Base-by-base conservation (phyloP, 768 basidiomycete species). In the Mycena galopus region DNA sequence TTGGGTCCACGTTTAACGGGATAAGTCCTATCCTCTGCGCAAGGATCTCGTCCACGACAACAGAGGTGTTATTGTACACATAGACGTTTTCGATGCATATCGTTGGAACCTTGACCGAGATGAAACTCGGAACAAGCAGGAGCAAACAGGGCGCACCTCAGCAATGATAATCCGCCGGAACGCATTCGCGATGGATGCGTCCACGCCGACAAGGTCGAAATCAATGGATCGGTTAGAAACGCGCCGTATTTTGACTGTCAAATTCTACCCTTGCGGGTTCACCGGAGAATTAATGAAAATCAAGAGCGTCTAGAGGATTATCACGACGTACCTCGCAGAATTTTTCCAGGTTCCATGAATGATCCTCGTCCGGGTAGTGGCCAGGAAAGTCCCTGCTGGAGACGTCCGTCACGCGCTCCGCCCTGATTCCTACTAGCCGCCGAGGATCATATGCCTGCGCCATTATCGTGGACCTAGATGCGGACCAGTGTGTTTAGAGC, bases 101-200 rank as follows among this genome's bases (percentile, higher is more conserved):
- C 2, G 95, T 94, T 0, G 97, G 98, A 0, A 98, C 94, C 96
- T 97, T 77, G 29, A 42, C 11, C 25, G 42, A 2, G 63, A 71
- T 67, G 68, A 39, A 1, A 64, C 35, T 57, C 16, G 3, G 4
- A 55, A 42, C 29, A 71, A 12, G 33, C 65, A 44, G 21, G n/a
- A 27, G 42, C 50, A 11, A 19, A 53, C 53, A 50, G 37, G 33
- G 81, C 89, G 64, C 69, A 96, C 97, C 88, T 99, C 98, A 12
- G 97, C 94, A 57, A 99, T 94, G 79, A 98, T 87, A 65, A 98
- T 96, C 67, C 98, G 88, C 30, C 98, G 88, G 74, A 97, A 90
- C 0, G 97, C 96, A 81, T 99, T 99, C 33, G 98, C 96, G 69
- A 99, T 94, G 19, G 96, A 94, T 0, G 98, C 95, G 80, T 99